phyloP scores from a whole-genome alignment of 768 basidiomycete genomes.

The Cytidiella melzeri region DNA sequence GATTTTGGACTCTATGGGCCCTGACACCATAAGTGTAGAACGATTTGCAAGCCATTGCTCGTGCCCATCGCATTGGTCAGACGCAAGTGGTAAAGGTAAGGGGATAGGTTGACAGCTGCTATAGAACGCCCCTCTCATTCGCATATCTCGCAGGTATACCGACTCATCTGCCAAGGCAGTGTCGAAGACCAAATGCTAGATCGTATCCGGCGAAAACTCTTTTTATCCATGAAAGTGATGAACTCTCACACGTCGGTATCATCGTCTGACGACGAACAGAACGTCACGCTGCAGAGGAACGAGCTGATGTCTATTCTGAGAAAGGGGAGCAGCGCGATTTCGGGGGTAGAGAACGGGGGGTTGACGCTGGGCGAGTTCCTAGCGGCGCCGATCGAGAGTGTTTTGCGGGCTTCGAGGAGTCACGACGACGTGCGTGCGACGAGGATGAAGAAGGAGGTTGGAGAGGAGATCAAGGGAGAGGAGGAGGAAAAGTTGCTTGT shows the following conservation, averaged over 20 bases:
- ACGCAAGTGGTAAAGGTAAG: constrained; percentile 60
- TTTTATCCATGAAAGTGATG: constrained; percentile 61
- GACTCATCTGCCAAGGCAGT: constrained; percentile 60
- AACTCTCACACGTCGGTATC: constrained; percentile 22
- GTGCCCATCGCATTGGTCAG: constrained; percentile 79
- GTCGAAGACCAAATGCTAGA: constrained; percentile 78
- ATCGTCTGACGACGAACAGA: constrained; percentile 21
- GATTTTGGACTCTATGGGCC: constrained; percentile 20
- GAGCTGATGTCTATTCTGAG: constrained; percentile 54
- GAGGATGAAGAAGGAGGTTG: constrained; percentile 38
- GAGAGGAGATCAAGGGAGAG: constrained; percentile 13
- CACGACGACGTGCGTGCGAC: constrained; percentile 38
- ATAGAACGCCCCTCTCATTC: neutral
- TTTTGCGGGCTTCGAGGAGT: constrained; percentile 40
- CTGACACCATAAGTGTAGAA: constrained; percentile 40
- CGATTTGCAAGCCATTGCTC: constrained; percentile 80
- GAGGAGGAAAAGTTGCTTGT: constrained; percentile 26
- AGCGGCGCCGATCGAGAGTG: constrained; percentile 35
- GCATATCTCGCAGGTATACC: constrained; percentile 43
- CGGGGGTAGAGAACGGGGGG: constrained; percentile 30
- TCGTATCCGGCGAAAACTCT: constrained; percentile 64
- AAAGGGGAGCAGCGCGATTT: constrained; percentile 51
- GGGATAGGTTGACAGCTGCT: neutral
- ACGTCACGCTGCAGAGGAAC: constrained; percentile 28
- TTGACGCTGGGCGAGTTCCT: constrained; percentile 39